Evolutionary conservation across 169 alveolate genomes (phyloP), one percentile per base, ranked within the genome.

Genomic region (Plasmodium gaboni): DNA sequence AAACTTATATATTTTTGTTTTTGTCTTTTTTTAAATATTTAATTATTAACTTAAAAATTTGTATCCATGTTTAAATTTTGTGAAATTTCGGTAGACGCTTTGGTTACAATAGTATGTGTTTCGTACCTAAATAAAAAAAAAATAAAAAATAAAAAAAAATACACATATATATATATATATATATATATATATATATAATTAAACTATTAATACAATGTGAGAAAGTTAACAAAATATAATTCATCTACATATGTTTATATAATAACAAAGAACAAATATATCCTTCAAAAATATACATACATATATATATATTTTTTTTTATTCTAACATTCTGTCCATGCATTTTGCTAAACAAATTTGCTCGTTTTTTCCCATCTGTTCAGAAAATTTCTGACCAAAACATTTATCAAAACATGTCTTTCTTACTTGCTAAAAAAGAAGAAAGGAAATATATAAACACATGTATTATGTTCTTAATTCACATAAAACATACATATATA

Each of bases 341-440:
- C 98, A 96, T 73, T 96, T 96, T 17, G 98, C 97, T 38, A 95
- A 65, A 74, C 97, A 95, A 17, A 95, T 92, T 73, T 94, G 96
- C 69, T 95, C 97, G 53, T 63, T 73, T 92, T 95, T 95, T 59
- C 93, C 88, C 93, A 96, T 67, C 64, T 90, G 73, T 73, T 94
- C 97, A 22, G 93, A 94, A 73, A 96, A 95, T 61, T 93, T 93
- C 53, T 71, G 90, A 74, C 94, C 95, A 57, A 96, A 93, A 69
- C 98, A 96, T 80, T 96, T 96, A 76, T 94, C 95, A 74, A 95
- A 95, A 87, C 98, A 96, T 2, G 96, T 95, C 90, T 96, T 95
- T 87, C 95, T 87, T 65, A 95, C 97, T 95, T 96, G 96, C 97
- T 93, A 73, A 38, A 50, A 38, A 24, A 60, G 17, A 50, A 19